Evolutionary conservation across 2,329 filamentous ascomycete species (phyloP).

Genomic region (Colletotrichum higginsianum): DNA sequence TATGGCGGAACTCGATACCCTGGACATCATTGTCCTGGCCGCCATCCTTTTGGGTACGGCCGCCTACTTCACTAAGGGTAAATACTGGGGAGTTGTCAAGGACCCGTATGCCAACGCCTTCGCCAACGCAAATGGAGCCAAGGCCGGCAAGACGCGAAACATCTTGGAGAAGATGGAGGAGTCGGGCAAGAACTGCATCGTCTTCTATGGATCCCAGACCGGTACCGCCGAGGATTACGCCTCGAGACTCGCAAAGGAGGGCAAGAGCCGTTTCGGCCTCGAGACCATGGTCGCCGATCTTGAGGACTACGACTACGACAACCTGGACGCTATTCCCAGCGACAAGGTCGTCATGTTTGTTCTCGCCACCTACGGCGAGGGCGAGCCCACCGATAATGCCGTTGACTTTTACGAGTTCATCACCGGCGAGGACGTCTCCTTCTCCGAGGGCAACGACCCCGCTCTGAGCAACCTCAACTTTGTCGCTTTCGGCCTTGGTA

Average conservation of each 20-base stretch:
- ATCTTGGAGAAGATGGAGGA: constrained; percentile 97
- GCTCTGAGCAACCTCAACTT: constrained; percentile 89
- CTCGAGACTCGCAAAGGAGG: constrained; percentile 95
- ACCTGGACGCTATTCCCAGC: constrained; percentile 87
- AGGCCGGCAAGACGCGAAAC: constrained; percentile 88
- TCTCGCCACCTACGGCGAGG: constrained; percentile 96
- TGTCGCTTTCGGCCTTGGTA: constrained; percentile 95
- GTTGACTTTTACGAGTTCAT: constrained; percentile 99
- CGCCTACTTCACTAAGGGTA: constrained; percentile 98
- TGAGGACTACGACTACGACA: constrained; percentile 98
- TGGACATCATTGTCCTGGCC: constrained; percentile 93
- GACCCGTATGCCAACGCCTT: constrained; percentile 89
- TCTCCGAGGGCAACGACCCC: constrained; percentile 81
- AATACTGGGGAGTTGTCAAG: constrained; percentile 89
- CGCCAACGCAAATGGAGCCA: constrained; percentile 77
- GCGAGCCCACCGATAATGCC: constrained; percentile 98
- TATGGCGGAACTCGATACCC: constrained; percentile 96
- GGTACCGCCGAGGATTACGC: constrained; percentile 99
- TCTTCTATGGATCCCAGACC: constrained; percentile 99
- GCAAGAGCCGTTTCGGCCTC: constrained; percentile 93
- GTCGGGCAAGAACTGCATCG: constrained; percentile 94
- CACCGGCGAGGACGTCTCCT: constrained; percentile 83
- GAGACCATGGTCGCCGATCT: constrained; percentile 99
- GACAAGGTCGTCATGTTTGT: constrained; percentile 97
- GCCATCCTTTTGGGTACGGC: constrained; percentile 87